Conservation (phyloP, 192 early-diverging fungal genomes). For the Coemansia pectinata region DNA sequence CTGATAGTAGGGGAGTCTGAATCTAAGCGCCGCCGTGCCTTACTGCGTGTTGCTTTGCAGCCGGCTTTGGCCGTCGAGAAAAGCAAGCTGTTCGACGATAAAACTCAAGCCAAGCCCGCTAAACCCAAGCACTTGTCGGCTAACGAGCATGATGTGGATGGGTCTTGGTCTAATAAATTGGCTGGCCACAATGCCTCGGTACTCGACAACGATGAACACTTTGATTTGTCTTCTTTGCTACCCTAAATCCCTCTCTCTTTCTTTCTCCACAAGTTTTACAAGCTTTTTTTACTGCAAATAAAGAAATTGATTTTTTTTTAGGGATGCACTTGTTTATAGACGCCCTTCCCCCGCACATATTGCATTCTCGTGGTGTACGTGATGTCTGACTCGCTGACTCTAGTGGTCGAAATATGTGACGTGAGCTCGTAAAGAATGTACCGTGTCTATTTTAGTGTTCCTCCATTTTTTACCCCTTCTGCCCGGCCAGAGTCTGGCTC, state of each 20-base stretch:
- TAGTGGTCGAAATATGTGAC: too few relatives aligned
- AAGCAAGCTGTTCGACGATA: conserved; percentile 27
- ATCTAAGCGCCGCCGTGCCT: conserved; percentile 20
- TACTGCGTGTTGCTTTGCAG: conserved; percentile 32
- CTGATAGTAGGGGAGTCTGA: conserved; percentile 2
- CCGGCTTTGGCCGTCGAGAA: conserved; percentile 42
- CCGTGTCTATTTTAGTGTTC: background rate
- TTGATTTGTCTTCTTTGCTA: conserved; percentile 28
- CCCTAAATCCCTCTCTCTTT: conserved; percentile 11
- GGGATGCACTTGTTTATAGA: background rate
- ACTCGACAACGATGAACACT: conserved; percentile 27
- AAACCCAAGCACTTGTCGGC: background rate
- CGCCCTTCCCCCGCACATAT: background rate
- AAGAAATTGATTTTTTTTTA: background rate
- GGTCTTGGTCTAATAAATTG: conserved; percentile 22
- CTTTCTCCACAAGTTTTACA: background rate
- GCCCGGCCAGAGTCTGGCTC: background rate
- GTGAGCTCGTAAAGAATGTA: background rate
- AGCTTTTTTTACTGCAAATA: background rate
- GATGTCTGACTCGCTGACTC: too few relatives aligned
- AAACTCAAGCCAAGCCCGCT: background rate
- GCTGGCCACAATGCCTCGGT: conserved; percentile 10
- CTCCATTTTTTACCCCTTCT: background rate
- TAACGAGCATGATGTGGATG: background rate
- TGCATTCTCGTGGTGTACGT: background rate